A percentile compares a stretch with the other conserved stretches of the same genome.
These are phyloP conservation scores for Daldinia sp. DNA, from an alignment of 2,329 filamentous ascomycete species.

Conservation along the genomic window DNA sequence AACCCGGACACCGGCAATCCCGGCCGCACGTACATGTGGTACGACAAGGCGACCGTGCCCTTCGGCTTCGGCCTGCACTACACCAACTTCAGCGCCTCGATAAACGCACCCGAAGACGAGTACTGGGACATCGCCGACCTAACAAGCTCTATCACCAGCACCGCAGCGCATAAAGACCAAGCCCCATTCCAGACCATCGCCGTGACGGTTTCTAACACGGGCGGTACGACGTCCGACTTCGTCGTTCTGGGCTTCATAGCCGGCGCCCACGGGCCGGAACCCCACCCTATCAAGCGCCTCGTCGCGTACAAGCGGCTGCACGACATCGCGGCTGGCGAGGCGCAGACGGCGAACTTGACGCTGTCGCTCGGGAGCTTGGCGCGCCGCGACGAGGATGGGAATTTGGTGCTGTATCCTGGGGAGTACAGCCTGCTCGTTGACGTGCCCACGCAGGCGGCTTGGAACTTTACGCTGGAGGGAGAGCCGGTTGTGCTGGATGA, in stretches of 20 bases:
- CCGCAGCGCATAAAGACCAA: constrained; percentile 50
- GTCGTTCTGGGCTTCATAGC: constrained; percentile 59
- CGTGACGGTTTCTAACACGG: constrained; percentile 58
- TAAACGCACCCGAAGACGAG: constrained; percentile 12
- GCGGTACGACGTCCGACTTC: constrained; percentile 57
- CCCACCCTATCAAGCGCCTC: constrained; percentile 60
- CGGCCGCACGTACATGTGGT: constrained; percentile 64
- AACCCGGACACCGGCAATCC: constrained; percentile 53
- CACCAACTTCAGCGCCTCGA: constrained; percentile 56
- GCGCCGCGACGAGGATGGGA: constrained; percentile 58
- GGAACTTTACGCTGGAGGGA: constrained; percentile 58
- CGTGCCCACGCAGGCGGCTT: constrained; percentile 52
- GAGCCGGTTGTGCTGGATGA: constrained; percentile 51
- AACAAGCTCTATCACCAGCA: constrained; percentile 46
- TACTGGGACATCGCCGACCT: constrained; percentile 53
- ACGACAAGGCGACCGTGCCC: constrained; percentile 57
- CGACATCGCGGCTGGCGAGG: constrained; percentile 43
- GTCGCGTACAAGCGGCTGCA: constrained; percentile 58
- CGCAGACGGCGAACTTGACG: constrained; percentile 52
- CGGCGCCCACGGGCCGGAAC: constrained; percentile 55
- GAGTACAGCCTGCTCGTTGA: constrained; percentile 58
- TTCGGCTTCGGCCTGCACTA: constrained; percentile 64
- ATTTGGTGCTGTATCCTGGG: constrained; percentile 61
- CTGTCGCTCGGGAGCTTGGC: constrained; percentile 59
- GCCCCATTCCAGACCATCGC: constrained; percentile 56